phyloP scores from a whole-genome alignment of 1,139 yeast species.

The Yamadazyma spencermartinsiae region DNA sequence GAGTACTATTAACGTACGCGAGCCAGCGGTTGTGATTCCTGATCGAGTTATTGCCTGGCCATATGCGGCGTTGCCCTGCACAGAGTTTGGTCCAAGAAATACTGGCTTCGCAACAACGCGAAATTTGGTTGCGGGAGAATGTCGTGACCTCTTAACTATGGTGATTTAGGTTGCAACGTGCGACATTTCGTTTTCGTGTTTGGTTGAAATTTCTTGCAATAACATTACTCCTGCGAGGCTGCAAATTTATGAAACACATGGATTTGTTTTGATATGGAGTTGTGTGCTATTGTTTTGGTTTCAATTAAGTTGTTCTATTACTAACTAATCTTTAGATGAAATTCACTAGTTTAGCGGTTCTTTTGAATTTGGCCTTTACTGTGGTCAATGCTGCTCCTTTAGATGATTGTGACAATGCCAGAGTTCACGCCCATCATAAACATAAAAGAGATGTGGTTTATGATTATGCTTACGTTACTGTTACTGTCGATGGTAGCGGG shows the following conservation, averaged over 20 bases:
- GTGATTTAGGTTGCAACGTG: background rate
- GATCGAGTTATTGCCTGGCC: background rate
- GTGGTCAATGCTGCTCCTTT: constrained; percentile 35
- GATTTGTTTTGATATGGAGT: background rate
- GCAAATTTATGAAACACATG: background rate
- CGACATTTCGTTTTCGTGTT: background rate
- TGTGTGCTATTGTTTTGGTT: background rate
- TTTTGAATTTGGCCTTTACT: constrained; percentile 19
- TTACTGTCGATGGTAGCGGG: constrained; percentile 68
- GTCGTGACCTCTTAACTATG: background rate
- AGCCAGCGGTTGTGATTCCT: background rate
- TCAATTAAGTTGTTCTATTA: background rate
- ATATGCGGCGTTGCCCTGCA: constrained; percentile 1
- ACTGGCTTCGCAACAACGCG: background rate
- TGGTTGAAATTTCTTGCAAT: background rate
- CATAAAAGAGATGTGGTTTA: constrained; percentile 82
- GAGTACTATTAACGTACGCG: no score
- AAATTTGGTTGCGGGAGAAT: background rate
- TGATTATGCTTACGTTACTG: constrained; percentile 80
- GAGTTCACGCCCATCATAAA: constrained; percentile 32
- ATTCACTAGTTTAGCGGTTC: constrained; percentile 12
- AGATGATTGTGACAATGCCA: constrained; percentile 21
- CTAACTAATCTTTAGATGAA: constrained; percentile 14
- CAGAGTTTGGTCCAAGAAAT: background rate
- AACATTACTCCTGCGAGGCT: background rate